Base-by-base conservation (phyloP, 2,329 filamentous ascomycete species). In the Aspergillus unguis region DNA sequence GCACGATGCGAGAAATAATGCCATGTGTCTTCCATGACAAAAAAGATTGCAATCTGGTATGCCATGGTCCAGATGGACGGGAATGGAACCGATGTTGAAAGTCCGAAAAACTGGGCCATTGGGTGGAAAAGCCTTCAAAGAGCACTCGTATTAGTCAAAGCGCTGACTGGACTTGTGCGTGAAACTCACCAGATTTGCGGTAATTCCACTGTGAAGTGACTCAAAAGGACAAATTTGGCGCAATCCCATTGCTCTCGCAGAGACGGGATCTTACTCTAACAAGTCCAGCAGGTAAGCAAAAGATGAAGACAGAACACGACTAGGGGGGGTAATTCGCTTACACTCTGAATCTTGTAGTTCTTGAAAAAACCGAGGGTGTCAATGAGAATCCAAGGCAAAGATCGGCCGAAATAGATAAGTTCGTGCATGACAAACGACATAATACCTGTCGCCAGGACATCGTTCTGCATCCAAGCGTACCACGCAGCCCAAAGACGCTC, bases 401-500 rank as follows among this genome's bases (percentile, higher is more conserved):
- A 88, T 62, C 94, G 86, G 64, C 94, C 94, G 68, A 97, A 99
- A 80, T 99, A 99, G 66, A 99, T 83, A 37, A 85, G 50, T 75
- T 99, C 94, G 79, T 99, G 94, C 84, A 97, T 90, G 62, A 87
- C 75, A 73, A 99, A 99, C 65, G 91, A 96, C 88, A 97, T 87
- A 77, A 99, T 94, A 56, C 94, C 94, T 3, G 94, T 99, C 54
- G 94, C 94, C 57, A 99, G 85, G 50, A 88, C 86, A 76, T 99
- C 94, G 72, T 99, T 99, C 73, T 95, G 90, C 87, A 97, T 96
- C 82, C 86, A 99, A 11, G 92, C 83, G 73, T 99, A 99, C 92
- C 91, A 97, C 37, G 91, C 85, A 74, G 89, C 87, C 94, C 94
- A 99, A 61, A 96, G 80, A 68, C 86, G 86, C 80, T 99, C 94